Evolutionary conservation across 1,284 basidiomycete species (phyloP), one percentile per base, ranked within the genome.

Genomic region (Coniophora puteana): DNA sequence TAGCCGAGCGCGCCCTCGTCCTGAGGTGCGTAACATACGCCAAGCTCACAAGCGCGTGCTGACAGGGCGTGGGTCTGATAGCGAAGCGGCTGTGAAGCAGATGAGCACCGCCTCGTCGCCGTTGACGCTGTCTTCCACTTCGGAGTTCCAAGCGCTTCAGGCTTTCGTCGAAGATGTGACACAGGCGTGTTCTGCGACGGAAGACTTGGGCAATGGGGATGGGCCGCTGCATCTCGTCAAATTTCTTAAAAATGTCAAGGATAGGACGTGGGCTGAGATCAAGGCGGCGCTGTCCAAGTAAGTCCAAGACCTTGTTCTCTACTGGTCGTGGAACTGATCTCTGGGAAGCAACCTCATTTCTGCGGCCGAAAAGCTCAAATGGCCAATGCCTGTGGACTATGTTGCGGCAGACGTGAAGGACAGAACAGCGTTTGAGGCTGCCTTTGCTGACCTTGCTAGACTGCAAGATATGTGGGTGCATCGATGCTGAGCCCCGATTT

Each of bases 331-430:
- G 22, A n/a, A 10, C 25, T 46, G 20, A 33, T 33, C 38, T 50
- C 18, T 59, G 42, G 38, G 7, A 47, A 92, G 89, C 27, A 61
- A 69, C 4, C 67, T 95, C 8, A 63, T 84, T 13, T 59, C 66
- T 29, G 74, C 78, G 3, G 72, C 87, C 2, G 90, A 92, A 58
- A 73, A 71, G 26, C 62, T 96, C 24, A 74, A 79, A 20, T 96
- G 93, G 93, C 93, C 93, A 3, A 76, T 76, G 52, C 66, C 72
- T 8, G 74, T 91, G 2, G 74, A 89, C 50, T 90, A 88, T 51
- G 53, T 66, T 7, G 50, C 70, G 1, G 69, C 74, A 2, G 54
- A 70, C 3, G 53, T 66, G 10, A 69, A 75, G 17, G 68, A 81
- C 36, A 68, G 83, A 38, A 68, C 67, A 32, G 61, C 63, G 0